Evolutionary conservation across 805 yeast genomes (phyloP).

Genomic region (Candida anglica): DNA sequence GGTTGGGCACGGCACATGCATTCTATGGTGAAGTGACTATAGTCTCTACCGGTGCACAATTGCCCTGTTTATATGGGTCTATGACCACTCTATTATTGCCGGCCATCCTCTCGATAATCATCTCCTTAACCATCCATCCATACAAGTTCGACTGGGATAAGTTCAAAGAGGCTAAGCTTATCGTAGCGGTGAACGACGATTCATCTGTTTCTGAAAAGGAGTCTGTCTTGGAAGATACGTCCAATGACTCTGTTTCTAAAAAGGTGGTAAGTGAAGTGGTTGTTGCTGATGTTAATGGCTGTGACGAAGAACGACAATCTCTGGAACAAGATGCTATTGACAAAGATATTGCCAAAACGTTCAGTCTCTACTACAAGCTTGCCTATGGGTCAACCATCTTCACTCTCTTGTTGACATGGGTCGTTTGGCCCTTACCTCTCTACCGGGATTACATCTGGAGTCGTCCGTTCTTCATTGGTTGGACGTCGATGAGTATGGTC

Average conservation of each 20-base stretch:
- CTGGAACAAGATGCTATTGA: no score
- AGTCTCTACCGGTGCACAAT: conserved; percentile 21
- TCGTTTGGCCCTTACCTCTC: conserved; percentile 39
- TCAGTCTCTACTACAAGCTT: conserved; percentile 10
- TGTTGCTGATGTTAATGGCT: neutral
- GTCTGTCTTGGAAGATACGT: neutral
- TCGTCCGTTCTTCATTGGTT: no score
- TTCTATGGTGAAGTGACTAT: conserved; percentile 25
- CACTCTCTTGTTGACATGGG: conserved; percentile 31
- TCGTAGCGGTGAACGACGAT: no score
- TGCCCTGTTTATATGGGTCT: conserved; percentile 32
- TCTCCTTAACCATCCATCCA: conserved; percentile 23
- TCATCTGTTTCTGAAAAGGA: no score
- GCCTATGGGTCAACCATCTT: conserved; percentile 22
- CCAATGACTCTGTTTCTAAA: neutral
- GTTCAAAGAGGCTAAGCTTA: no score
- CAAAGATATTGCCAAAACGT: conserved; percentile 7
- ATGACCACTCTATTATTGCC: conserved; percentile 30
- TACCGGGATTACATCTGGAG: conserved; percentile 39
- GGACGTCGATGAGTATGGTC: conserved; percentile 30
- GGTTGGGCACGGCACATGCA: conserved; percentile 28
- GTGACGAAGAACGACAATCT: conserved; percentile 7
- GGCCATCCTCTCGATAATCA: conserved; percentile 20
- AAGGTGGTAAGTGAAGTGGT: neutral
- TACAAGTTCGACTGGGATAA: conserved; percentile 25